Conservation (phyloP, 1,284 basidiomycete species). For the Marasmius sp. region DNA sequence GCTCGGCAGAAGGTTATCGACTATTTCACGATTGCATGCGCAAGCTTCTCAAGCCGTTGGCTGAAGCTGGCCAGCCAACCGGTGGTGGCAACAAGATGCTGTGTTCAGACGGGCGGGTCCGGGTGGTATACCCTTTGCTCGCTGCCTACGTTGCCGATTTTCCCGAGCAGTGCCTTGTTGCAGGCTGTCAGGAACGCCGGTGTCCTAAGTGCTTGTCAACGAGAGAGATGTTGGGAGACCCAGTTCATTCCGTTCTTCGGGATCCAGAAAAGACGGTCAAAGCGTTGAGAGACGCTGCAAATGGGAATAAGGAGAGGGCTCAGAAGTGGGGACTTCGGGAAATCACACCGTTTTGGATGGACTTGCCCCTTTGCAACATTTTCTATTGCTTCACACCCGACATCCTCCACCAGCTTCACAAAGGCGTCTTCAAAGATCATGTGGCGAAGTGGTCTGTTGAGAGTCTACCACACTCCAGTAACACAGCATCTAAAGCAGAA, state of each 20-base stretch:
- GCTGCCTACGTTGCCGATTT: constrained; percentile 30
- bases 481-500: constrained; percentile 12
- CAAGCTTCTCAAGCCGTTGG: constrained; percentile 23
- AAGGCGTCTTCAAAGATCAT: constrained; percentile 19
- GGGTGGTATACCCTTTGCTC: constrained; percentile 24
- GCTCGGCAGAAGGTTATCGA: constrained; percentile 16
- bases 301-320: background rate
- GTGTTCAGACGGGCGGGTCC: constrained; percentile 23
- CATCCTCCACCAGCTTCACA: constrained; percentile 13
- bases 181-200: constrained; percentile 16
- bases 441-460: constrained; percentile 11
- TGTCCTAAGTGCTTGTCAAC: constrained; percentile 17
- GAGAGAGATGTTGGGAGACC: constrained; percentile 9
- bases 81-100: constrained; percentile 23
- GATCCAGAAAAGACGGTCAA: background rate
- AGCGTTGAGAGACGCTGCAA: background rate
- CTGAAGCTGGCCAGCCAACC: constrained; percentile 19
- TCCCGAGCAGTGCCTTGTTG: constrained; percentile 30
- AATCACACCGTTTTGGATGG: constrained; percentile 10
- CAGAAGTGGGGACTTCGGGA: background rate
- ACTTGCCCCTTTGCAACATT: constrained; percentile 10
- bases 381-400: constrained; percentile 12
- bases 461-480: background rate
- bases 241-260: background rate
- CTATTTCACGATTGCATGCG: constrained; percentile 29